phyloP scores from a whole-genome alignment of 208 protist genomes.

The Leishmania aethiopica region DNA sequence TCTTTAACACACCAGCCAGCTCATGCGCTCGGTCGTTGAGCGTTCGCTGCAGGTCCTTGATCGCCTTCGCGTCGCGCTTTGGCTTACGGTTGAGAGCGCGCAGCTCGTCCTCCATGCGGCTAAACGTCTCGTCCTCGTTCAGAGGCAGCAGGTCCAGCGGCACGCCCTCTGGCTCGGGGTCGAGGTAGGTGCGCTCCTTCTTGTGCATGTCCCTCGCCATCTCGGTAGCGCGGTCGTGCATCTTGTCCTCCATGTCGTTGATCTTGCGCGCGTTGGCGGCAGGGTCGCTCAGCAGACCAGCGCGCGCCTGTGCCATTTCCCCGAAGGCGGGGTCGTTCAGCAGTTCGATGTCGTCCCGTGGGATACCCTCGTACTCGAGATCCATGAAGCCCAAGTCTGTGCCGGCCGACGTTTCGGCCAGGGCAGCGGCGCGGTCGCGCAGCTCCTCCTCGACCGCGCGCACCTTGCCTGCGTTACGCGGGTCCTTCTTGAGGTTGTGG shows the following conservation, averaged over 20 bases:
- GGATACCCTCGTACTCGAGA: constrained; percentile 75
- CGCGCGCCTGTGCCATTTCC: constrained; percentile 47
- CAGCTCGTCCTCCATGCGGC: constrained; percentile 56
- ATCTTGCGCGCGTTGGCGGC: constrained; percentile 66
- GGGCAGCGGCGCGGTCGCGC: constrained; percentile 31
- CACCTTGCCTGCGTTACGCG: constrained; percentile 59
- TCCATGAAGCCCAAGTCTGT: constrained; percentile 64
- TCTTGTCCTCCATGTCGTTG: constrained; percentile 64
- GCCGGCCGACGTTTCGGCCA: constrained; percentile 34
- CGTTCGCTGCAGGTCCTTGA: constrained; percentile 42
- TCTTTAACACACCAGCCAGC: constrained; percentile 64
- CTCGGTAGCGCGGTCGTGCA: constrained; percentile 63
- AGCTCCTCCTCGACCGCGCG: constrained; percentile 49
- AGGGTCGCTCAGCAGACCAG: constrained; percentile 44
- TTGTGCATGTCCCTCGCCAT: constrained; percentile 57
- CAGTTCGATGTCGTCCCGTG: constrained; percentile 54
- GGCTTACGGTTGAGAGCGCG: constrained; percentile 56
- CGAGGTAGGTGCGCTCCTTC: constrained; percentile 61
- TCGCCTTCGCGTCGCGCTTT: constrained; percentile 42
- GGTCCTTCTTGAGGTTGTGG: constrained; percentile 66
- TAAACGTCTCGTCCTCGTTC: constrained; percentile 64
- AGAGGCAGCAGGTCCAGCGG: constrained; percentile 69
- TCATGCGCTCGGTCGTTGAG: constrained; percentile 69
- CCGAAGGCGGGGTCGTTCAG: constrained; percentile 53
- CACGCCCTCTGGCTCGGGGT: constrained; percentile 62